Evolutionary conservation across 2,329 filamentous ascomycete species (phyloP).

Genomic region (Sporothrix luriei): DNA sequence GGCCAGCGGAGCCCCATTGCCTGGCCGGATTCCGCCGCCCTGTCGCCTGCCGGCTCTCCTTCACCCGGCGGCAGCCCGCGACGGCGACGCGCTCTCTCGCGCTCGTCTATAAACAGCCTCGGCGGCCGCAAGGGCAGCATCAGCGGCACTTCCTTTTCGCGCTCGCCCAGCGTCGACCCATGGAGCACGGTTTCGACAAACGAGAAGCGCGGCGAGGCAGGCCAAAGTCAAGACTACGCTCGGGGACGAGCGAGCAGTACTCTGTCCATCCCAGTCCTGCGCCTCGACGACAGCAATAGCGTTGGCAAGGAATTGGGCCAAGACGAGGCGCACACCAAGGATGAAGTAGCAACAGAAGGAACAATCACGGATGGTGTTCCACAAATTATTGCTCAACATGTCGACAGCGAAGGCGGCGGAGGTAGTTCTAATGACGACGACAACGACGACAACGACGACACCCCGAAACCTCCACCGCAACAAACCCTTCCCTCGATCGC

Average conservation of each 20-base stretch:
- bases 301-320: not conserved
- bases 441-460: not conserved
- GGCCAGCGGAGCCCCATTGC: constrained; percentile 46
- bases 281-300: not conserved
- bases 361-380: not conserved
- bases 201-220: not conserved
- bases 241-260: not conserved
- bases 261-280: not conserved
- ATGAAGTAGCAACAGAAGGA: not conserved
- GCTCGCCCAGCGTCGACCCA: constrained; percentile 12
- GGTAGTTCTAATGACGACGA: not conserved
- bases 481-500: not conserved
- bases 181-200: not conserved
- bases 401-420: not conserved
- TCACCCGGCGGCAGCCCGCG: not conserved
- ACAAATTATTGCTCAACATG: not conserved
- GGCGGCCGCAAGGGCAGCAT: not conserved
- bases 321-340: not conserved
- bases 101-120: constrained; percentile 7
- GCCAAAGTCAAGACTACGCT: not conserved
- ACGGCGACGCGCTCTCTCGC: constrained; percentile 29
- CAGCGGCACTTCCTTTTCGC: not conserved
- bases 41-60: constrained; percentile 19
- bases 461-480: not conserved
- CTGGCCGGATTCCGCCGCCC: constrained; percentile 41